Percentiles rank a stretch among this genome's conserved stretches.
Conservation (phyloP, 208 protist species). For the Leishmania gerbilli region DNA sequence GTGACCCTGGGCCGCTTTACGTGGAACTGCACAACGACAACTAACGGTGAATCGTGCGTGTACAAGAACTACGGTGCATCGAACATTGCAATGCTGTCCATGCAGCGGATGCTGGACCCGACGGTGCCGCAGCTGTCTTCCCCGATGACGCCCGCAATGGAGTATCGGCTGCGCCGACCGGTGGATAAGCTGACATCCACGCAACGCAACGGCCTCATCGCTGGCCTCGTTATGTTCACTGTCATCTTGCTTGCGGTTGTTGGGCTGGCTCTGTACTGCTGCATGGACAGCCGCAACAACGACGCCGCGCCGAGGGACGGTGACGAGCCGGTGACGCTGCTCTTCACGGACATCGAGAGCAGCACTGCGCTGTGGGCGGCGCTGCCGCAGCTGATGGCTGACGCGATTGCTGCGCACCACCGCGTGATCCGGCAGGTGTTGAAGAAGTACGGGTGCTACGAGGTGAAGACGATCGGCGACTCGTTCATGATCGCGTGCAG, state of each 20-base stretch:
- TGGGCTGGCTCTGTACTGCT: conserved; percentile 20
- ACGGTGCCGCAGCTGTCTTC: conserved; percentile 7
- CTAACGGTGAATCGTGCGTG: conserved; percentile 7
- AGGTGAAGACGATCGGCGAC: conserved; percentile 44
- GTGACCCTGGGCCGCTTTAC: conserved; percentile 10
- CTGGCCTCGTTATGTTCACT: conserved; percentile 15
- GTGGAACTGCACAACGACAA: not conserved
- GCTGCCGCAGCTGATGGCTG: conserved; percentile 52
- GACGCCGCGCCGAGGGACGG: conserved; percentile 46
- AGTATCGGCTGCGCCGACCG: conserved; percentile 14
- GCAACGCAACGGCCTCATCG: conserved; percentile 36
- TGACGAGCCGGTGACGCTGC: conserved; percentile 50
- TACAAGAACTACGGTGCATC: conserved; percentile 55
- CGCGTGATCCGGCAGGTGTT: conserved; percentile 62
- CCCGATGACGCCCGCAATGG: conserved; percentile 34
- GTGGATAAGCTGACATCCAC: conserved; percentile 8
- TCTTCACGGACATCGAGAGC: conserved; percentile 85
- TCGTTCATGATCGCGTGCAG: conserved; percentile 69
- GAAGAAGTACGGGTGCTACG: conserved; percentile 39
- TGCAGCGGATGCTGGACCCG: conserved; percentile 33
- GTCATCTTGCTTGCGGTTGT: conserved; percentile 3
- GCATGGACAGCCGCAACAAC: conserved; percentile 39
- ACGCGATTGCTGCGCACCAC: conserved; percentile 74
- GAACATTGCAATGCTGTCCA: conserved; percentile 27
- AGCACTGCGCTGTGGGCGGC: conserved; percentile 82